Percentiles rank a stretch among this genome's conserved stretches.
phyloP scores from a whole-genome alignment of 2,329 filamentous ascomycete species.

The Pyrenophora graminea region DNA sequence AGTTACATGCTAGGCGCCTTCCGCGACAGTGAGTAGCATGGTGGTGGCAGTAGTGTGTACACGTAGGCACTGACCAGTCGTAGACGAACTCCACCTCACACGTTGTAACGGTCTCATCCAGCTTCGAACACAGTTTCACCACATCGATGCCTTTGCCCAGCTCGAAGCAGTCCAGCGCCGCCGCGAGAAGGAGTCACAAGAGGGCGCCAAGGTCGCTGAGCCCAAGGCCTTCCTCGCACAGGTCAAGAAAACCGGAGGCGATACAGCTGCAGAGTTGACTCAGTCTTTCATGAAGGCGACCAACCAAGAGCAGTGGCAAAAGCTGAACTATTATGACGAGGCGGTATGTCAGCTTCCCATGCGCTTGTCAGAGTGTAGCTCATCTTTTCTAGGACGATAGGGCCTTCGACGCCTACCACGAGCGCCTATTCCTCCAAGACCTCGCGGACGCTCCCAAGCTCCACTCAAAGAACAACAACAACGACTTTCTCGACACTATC shows the following conservation, averaged over 20 bases:
- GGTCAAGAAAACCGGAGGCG: conserved; percentile 75
- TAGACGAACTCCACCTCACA: conserved; percentile 84
- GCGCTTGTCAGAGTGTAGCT: conserved; percentile 8
- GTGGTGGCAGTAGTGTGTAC: no score
- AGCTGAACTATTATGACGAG: conserved; percentile 79
- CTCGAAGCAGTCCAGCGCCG: conserved; percentile 60
- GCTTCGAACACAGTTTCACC: conserved; percentile 88
- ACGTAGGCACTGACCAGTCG: conserved; percentile 9
- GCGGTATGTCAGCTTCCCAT: conserved; percentile 57
- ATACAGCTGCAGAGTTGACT: conserved; percentile 68
- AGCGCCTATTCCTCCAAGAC: conserved; percentile 66
- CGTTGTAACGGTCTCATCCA: conserved; percentile 82
- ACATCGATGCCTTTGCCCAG: conserved; percentile 83
- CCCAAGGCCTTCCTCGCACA: conserved; percentile 84
- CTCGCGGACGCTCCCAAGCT: conserved; percentile 53
- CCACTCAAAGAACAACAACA: conserved; percentile 59
- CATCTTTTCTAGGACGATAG: conserved; percentile 56
- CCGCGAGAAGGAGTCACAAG: conserved; percentile 53
- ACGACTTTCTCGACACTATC: conserved; percentile 66
- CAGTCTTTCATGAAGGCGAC: conserved; percentile 77
- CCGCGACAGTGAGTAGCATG: conserved; percentile 66
- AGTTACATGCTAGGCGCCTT: conserved; percentile 93
- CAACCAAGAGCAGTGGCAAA: conserved; percentile 81
- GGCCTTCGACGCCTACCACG: conserved; percentile 76
- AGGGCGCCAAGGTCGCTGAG: conserved; percentile 53